These are phyloP conservation scores for Didymella segeticola DNA, from an alignment of 2,329 filamentous ascomycete species.

Conservation along the genomic window DNA sequence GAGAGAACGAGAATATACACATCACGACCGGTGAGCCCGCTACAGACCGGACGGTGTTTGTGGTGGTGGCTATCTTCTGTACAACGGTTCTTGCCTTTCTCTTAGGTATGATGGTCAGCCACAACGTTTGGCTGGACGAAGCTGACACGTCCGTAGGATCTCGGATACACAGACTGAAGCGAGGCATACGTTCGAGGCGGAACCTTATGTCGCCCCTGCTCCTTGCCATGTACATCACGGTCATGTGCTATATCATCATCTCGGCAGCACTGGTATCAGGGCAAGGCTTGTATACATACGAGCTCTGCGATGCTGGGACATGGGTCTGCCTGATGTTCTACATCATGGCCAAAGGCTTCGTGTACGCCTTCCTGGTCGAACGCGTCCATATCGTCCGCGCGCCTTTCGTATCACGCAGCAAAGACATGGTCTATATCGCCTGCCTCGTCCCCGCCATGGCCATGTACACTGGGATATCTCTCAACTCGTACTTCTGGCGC, in stretches of 20 bases:
- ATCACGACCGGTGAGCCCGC: slow-evolving; percentile 21
- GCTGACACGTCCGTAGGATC: slow-evolving; percentile 10
- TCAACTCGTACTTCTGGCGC: slow-evolving; percentile 37
- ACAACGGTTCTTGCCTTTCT: slow-evolving; percentile 21
- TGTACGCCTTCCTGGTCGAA: slow-evolving; percentile 51
- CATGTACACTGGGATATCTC: slow-evolving; percentile 31
- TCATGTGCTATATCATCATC: slow-evolving; percentile 25
- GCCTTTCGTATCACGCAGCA: slow-evolving; percentile 35
- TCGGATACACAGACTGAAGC: slow-evolving; percentile 17
- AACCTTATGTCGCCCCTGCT: slow-evolving; percentile 28
- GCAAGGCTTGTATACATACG: slow-evolving; percentile 33
- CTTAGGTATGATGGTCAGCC: slow-evolving; percentile 15
- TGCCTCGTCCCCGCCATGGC: slow-evolving; percentile 32
- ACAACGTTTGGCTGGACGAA: neutral
- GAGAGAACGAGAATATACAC: slow-evolving; percentile 9
- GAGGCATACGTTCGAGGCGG: slow-evolving; percentile 15
- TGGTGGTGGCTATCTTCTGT: slow-evolving; percentile 18
- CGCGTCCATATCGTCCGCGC: slow-evolving; percentile 47
- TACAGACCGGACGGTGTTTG: slow-evolving; percentile 20
- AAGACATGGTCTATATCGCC: slow-evolving; percentile 44
- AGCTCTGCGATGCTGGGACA: slow-evolving; percentile 41
- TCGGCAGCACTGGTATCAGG: slow-evolving; percentile 37
- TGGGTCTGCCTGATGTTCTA: slow-evolving; percentile 50
- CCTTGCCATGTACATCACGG: slow-evolving; percentile 24
- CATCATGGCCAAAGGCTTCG: slow-evolving; percentile 38